These are phyloP conservation scores for Hydnum rufescens DNA, from an alignment of 768 basidiomycete species.

Conservation along the genomic window DNA sequence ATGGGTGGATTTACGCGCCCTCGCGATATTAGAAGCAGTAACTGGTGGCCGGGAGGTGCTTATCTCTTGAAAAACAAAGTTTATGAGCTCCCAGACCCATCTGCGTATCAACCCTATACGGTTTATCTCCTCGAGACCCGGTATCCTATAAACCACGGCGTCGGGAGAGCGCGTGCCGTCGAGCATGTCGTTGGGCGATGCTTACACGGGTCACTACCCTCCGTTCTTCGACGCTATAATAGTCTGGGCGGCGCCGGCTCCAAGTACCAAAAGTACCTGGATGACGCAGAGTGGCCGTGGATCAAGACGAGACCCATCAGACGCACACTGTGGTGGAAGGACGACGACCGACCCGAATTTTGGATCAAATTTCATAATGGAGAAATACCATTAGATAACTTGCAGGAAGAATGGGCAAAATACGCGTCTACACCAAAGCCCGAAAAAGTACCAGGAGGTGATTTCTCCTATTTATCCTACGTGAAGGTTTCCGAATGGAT, in stretches of 20 bases:
- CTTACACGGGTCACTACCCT: neutral
- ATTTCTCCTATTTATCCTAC: no score
- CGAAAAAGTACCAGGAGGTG: no score
- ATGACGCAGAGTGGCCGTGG: neutral
- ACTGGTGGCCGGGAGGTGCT: no score
- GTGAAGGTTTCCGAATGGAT: no score
- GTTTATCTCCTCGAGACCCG: slow-evolving; percentile 1
- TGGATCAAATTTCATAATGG: neutral
- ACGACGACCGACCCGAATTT: neutral
- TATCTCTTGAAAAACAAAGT: no score
- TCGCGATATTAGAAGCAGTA: no score
- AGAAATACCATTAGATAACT: neutral
- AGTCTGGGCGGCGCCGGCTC: neutral
- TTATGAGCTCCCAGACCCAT: neutral
- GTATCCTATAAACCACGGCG: neutral
- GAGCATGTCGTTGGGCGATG: neutral
- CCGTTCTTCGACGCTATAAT: neutral
- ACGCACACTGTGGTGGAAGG: neutral
- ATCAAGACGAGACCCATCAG: neutral
- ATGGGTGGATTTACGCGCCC: no score
- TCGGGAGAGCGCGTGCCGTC: neutral
- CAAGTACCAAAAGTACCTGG: neutral
- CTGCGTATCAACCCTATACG: neutral
- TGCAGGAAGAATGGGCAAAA: no score
- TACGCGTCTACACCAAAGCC: no score